These are phyloP conservation scores for Pythium sp. DNA, from an alignment of 352 stramenopile species.

Conservation along the genomic window DNA sequence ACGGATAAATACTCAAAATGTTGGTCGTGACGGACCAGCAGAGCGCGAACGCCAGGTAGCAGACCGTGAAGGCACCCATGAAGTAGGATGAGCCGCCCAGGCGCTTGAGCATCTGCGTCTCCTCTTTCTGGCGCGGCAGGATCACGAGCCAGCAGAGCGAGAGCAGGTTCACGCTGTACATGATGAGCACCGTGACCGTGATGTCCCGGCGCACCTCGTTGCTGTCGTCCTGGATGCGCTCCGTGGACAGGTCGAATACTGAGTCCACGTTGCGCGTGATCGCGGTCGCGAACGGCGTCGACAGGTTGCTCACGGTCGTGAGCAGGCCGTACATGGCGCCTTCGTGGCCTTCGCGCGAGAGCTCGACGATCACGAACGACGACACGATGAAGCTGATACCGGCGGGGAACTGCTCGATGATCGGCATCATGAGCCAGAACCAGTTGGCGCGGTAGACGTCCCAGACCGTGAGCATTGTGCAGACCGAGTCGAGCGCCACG, in stretches of 20 bases:
- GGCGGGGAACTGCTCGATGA: conserved; percentile 43
- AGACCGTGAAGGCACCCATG: conserved; percentile 43
- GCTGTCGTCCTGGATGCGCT: conserved; percentile 54
- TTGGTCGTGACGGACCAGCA: conserved; percentile 54
- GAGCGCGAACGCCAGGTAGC: conserved; percentile 46
- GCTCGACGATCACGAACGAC: conserved; percentile 59
- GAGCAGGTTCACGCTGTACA: conserved; percentile 49
- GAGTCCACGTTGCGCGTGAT: conserved; percentile 42
- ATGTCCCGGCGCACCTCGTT: conserved; percentile 42
- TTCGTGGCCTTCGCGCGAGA: conserved; percentile 55
- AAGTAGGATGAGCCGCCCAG: conserved; percentile 47
- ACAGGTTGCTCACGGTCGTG: conserved; percentile 60
- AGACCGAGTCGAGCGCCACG: conserved; percentile 35
- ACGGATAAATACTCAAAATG: conserved; percentile 57
- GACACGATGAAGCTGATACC: conserved; percentile 56
- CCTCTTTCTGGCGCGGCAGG: conserved; percentile 63
- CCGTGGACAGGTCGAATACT: conserved; percentile 37
- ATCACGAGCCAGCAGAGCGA: conserved; percentile 49
- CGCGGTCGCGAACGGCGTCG: conserved; percentile 36
- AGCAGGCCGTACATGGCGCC: conserved; percentile 62
- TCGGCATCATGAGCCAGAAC: conserved; percentile 48
- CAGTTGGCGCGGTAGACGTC: conserved; percentile 45
- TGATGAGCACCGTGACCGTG: conserved; percentile 48
- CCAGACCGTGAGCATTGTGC: conserved; percentile 48
- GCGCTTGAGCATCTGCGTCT: conserved; percentile 64